Base-by-base conservation (phyloP, 2,329 filamentous ascomycete species). In the Penicillium oxalicum region DNA sequence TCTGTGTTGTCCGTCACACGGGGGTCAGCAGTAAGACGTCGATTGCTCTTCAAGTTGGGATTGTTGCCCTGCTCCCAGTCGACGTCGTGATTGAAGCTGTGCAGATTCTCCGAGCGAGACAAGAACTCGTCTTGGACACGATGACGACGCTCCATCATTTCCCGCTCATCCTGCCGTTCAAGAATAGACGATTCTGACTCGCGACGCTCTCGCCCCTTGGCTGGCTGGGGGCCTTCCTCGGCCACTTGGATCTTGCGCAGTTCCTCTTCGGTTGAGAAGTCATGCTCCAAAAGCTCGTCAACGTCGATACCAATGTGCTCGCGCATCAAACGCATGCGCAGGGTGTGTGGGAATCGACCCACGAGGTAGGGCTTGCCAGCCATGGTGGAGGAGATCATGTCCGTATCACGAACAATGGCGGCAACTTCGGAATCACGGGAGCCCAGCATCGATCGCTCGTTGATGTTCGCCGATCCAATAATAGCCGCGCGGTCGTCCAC, bases 381-480 rank as follows among this genome's bases (percentile, higher is more conserved):
- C 93, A 98, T 97, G 45, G 81, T 87, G 5, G 91, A 95, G 77
- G 83, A 84, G 49, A 96, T 81, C 82, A 95, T 90, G 66, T 96
- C 89, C 1, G 88, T 91, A 65, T 98, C 93, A 45, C 91, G 83
- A 37, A 98, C 87, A 38, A 97, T 80, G 5, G 91, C 86, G 4
- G 91, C 93, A 53, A 88, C 83, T 70, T 98, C 93, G 0, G 91
- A 96, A 68, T 98, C 93, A 61, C 93, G 82, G 42, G 82, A 86
- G 7, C 93, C 93, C 52, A 96, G 70, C 89, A 97, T 90, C 5
- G 91, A 97, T 40, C 93, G 84, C 69, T 98, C 93, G 61, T 98
- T 98, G 75, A 98, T 97, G 66, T 98, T 98, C 45, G 93, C 93
- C 40, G 91, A 97, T 13, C 93, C 93, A 60, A 98, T 98, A 52